Evolutionary conservation across 2,329 filamentous ascomycete genomes (phyloP), one percentile per base, ranked within the genome.

Genomic region (Hymenoscyphus fructigenus): DNA sequence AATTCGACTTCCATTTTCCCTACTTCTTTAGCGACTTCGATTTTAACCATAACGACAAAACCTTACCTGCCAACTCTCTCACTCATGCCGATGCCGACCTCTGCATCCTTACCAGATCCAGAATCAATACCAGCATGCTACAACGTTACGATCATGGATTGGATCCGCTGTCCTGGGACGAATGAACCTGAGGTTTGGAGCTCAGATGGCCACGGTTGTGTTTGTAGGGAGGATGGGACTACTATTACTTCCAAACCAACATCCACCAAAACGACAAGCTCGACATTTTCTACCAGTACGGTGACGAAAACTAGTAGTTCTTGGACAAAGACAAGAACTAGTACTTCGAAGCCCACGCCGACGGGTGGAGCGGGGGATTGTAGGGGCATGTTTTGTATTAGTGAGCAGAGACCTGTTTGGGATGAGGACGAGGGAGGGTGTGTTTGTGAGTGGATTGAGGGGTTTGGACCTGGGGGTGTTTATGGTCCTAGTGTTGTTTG

Each of bases 141-240:
- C 26, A 61, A 61, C 15, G 15, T 61, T 6, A 61, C 41, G 2
- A 9, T 36, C 1, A 59, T 36, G 29, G 29, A 36, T 26, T 59
- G 57, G 57, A 36, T 59, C 6, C 17, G 23, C 3, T 59, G 57
- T 28, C 29, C 29, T 36, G 20, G 1, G 9, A 32, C 57, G 2
- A 36, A 36, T 17, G 29, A 59, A 41, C 29, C 32, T 3, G 28
- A 32, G n/a, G 34, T 36, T 5, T 59, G 57, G 57, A 32, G 32
- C n/a, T 32, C 28, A 14, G 57, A 36, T 9, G 23, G 23, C 12
- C 10, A 14, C 28, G 57, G 9, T 59, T 59, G 57, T 26, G 15
- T 69, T 62, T 53, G 38, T 60, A 38, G 63, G 61, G 67, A 66
- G 65, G 20, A 55, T 26, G 29, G 61, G 59, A 28, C 57, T 66